Base-by-base conservation (phyloP, 768 basidiomycete species). In the Pleurotus eryngii region DNA sequence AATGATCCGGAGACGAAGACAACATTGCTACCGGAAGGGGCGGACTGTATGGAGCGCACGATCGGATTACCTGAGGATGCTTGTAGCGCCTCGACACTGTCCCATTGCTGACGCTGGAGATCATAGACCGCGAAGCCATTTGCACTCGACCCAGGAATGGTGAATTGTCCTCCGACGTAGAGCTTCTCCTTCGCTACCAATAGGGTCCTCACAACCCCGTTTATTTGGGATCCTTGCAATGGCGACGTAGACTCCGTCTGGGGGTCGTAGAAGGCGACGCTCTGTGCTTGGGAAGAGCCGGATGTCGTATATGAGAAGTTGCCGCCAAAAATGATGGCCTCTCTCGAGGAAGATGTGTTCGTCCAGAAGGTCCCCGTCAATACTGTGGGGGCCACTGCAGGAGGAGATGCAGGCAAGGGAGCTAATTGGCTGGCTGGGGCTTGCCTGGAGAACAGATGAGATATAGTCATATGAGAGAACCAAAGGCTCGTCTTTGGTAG, bases 1-100 rank as follows among this genome's bases (percentile, higher is more conserved):
- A 99, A 98, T 2, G 88, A 84, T n/a, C 96, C 96, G 2, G 90
- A 94, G 9, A 97, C 88, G 48, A 97, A 76, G 54, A 98, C 68
- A 2, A 77, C 77, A 47, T 84, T 80, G 22, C 81, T 64, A 63
- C 85, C 81, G 11, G 85, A 79, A 1, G 80, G 66, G 0, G 92
- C 82, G 55, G 78, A 74, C 1, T 82, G 81, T 61, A 98, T 80
- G 1, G 87, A 87, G 43, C 89, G 83, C 57, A 95, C 87, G 45
- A 85, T 75, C 18, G 88, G 86, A 5, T 72, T 60, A 3, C 84
- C 84, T 12, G 83, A 67, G 18, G 67, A 67, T 9, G 80, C 76
- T 71, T 85, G 81, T 12, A 96, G 74, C 1, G 86, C 68, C 59
- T 86, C 87, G 40, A 87, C 68, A 14, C 76, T 76, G 50, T 82